Percentiles rank a stretch among this genome's conserved stretches.
phyloP scores from a whole-genome alignment of 768 basidiomycete species.

The Fistulinella prunicolor region DNA sequence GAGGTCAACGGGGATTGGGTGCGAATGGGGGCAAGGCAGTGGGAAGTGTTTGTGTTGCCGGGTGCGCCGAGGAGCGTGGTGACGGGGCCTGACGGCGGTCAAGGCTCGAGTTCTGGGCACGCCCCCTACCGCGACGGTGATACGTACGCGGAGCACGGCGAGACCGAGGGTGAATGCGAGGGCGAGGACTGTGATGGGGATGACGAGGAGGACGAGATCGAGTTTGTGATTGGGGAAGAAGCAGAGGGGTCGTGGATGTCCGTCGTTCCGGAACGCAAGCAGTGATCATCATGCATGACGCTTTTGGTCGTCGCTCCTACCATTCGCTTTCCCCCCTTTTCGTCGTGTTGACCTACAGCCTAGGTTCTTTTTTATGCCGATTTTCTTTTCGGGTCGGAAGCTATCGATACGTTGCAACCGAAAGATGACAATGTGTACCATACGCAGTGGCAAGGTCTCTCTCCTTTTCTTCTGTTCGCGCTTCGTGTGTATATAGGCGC shows the following conservation, averaged over 20 bases:
- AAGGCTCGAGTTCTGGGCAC: not conserved
- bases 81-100: conserved; percentile 1
- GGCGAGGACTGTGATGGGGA: conserved; percentile 39
- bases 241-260: conserved; percentile 38
- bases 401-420: not conserved
- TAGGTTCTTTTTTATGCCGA: conserved; percentile 3
- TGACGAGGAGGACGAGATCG: conserved; percentile 74
- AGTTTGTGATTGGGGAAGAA: conserved; percentile 61
- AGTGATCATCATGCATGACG: no score
- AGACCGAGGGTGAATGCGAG: conserved; percentile 28
- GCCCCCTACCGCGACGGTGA: not conserved
- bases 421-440: no score
- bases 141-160: conserved; percentile 9
- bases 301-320: not conserved
- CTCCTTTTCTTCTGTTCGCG: no score
- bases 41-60: conserved; percentile 60
- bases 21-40: conserved; percentile 56
- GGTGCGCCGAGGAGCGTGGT: conserved; percentile 51
- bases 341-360: conserved; percentile 4
- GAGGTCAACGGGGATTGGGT: conserved; percentile 71
- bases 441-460: no score
- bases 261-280: conserved; percentile 29
- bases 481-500: no score
- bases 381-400: conserved; percentile 15
- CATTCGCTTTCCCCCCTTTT: not conserved